Percentiles rank a stretch among this genome's conserved stretches.
phyloP scores from a whole-genome alignment of 176 grass and related monocot species.

The Cenchrus americanus region DNA sequence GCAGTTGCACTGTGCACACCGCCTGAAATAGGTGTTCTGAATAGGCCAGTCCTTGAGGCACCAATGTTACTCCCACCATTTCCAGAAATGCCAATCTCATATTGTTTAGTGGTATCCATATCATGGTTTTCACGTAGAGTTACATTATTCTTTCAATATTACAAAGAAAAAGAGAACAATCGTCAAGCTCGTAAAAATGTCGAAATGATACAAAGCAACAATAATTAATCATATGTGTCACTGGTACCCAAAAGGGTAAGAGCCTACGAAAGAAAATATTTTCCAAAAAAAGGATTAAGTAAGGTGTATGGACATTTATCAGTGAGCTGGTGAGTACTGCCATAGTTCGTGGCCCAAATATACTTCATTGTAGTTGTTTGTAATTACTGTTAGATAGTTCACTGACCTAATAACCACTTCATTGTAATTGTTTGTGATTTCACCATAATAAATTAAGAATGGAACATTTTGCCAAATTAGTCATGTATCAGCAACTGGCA shows the following conservation, averaged over 20 bases:
- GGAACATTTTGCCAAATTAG: neutral
- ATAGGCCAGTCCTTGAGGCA: constrained; percentile 65
- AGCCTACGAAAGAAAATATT: neutral
- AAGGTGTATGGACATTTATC: neutral
- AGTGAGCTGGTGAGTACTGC: neutral
- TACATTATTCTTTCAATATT: constrained; percentile 49
- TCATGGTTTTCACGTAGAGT: constrained; percentile 11
- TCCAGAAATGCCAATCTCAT: constrained; percentile 19
- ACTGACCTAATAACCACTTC: neutral
- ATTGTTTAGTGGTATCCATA: constrained; percentile 25
- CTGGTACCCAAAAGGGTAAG: neutral
- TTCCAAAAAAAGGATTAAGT: neutral
- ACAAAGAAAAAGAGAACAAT: constrained; percentile 29
- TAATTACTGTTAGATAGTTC: neutral
- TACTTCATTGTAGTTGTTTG: neutral
- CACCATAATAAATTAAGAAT: neutral
- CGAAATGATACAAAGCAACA: constrained; percentile 6
- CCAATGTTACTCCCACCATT: constrained; percentile 40
- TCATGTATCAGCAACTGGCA: neutral
- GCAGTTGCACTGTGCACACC: constrained; percentile 79
- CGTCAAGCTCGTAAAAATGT: neutral
- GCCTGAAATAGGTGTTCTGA: constrained; percentile 84
- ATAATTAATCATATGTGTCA: neutral
- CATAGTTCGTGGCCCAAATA: neutral
- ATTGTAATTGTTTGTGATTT: neutral